These are phyloP conservation scores for Parafenestella ontariensis DNA, from an alignment of 2,329 filamentous ascomycete genomes.

Conservation along the genomic window DNA sequence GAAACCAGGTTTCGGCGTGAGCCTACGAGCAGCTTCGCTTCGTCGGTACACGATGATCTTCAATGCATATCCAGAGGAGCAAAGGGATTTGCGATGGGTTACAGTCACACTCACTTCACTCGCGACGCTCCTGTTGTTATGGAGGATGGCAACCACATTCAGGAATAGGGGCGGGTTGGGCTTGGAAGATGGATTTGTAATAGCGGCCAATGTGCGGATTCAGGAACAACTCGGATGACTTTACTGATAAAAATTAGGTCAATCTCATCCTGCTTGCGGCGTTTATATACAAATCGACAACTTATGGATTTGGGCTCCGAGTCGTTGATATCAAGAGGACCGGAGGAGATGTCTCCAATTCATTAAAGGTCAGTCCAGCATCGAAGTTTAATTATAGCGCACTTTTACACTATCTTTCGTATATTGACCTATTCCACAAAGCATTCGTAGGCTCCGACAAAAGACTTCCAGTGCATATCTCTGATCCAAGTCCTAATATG, in stretches of 20 bases:
- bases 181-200: conserved; percentile 32
- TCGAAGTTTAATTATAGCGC: neutral
- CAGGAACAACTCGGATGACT: neutral
- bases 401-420: neutral
- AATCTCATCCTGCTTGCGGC: conserved; percentile 18
- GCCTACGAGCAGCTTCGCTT: neutral
- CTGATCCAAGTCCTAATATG: too few species aligned
- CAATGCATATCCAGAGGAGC: conserved; percentile 28
- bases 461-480: too few species aligned
- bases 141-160: conserved; percentile 24
- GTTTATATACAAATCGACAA: conserved; percentile 21
- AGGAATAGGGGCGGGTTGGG: conserved; percentile 35
- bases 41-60: conserved; percentile 19
- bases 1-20: neutral
- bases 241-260: conserved; percentile 14
- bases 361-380: conserved; percentile 22
- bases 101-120: conserved; percentile 23
- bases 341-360: conserved; percentile 23
- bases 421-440: neutral
- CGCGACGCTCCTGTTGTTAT: conserved; percentile 22
- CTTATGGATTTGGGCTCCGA: conserved; percentile 30
- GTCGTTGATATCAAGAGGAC: conserved; percentile 21
- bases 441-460: too few species aligned
- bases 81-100: conserved; percentile 30
- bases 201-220: conserved; percentile 25